These are phyloP conservation scores for Pleurotus eryngii DNA, from an alignment of 768 basidiomycete genomes.

Conservation along the genomic window DNA sequence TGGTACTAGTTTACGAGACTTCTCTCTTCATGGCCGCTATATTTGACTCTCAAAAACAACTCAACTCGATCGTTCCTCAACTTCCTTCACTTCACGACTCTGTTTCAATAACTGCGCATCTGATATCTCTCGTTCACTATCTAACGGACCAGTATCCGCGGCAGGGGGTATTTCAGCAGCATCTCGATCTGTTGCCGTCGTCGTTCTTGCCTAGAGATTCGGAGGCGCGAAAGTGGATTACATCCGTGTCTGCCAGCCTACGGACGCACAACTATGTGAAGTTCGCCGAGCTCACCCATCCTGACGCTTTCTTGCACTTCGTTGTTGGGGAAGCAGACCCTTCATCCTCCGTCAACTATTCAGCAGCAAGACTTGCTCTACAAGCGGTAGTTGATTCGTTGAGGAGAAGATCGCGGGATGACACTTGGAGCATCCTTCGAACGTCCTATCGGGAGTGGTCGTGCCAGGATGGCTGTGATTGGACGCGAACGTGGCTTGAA, in stretches of 20 bases:
- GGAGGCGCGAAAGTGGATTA: conserved; percentile 47
- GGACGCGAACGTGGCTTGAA: conserved; percentile 44
- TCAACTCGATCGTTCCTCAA: conserved; percentile 56
- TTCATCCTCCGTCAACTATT: conserved; percentile 8
- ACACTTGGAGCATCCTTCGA: conserved; percentile 59
- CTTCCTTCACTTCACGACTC: conserved; percentile 50
- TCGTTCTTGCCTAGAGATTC: conserved; percentile 35
- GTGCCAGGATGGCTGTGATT: conserved; percentile 32
- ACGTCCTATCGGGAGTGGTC: conserved; percentile 62
- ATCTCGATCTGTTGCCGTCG: conserved; percentile 37
- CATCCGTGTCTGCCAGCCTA: conserved; percentile 45
- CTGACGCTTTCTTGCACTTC: conserved; percentile 14
- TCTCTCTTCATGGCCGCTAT: conserved; percentile 64
- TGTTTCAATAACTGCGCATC: conserved; percentile 16
- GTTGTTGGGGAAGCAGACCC: conserved; percentile 10
- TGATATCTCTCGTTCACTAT: conserved; percentile 57
- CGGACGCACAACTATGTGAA: conserved; percentile 52
- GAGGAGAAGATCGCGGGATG: conserved; percentile 46
- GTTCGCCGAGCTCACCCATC: conserved; percentile 43
- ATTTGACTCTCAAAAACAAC: conserved; percentile 61
- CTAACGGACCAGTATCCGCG: conserved; percentile 62
- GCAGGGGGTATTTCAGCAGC: conserved; percentile 52
- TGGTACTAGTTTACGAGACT: conserved; percentile 61
- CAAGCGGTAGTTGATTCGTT: conserved; percentile 41
- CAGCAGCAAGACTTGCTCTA: conserved; percentile 40